phyloP scores from a whole-genome alignment of 148 eudicot species.

The Gaultheria prostrata region DNA sequence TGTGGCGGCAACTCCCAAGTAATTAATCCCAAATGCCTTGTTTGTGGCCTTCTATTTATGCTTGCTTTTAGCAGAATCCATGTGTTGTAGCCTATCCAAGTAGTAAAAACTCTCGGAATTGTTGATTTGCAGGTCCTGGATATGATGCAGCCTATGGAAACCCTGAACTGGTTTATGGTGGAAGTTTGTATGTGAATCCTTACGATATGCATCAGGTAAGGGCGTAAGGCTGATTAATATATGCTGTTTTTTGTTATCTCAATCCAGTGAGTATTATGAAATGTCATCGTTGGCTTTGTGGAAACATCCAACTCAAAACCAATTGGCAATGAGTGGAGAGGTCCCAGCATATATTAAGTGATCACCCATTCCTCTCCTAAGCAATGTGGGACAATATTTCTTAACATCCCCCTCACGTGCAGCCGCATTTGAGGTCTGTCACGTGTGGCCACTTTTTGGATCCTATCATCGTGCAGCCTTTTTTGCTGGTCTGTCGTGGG shows the following conservation, averaged over 20 bases:
- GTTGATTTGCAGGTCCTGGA: slow-evolving; percentile 39
- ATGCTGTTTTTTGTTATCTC: not conserved
- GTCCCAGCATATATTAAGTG: too few relatives aligned
- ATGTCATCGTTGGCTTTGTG: not conserved
- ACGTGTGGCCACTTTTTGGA: too few relatives aligned
- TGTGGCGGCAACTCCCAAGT: slow-evolving; percentile 55
- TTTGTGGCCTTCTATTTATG: slow-evolving; percentile 2
- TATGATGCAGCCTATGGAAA: slow-evolving; percentile 39
- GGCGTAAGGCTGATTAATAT: not conserved
- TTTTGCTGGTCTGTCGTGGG: too few relatives aligned
- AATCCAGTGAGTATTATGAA: not conserved
- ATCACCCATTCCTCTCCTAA: too few relatives aligned
- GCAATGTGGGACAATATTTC: too few relatives aligned
- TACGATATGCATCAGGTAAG: slow-evolving; percentile 65
- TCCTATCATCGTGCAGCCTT: too few relatives aligned
- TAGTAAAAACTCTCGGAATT: not conserved
- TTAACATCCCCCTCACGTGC: too few relatives aligned
- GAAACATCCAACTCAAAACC: too few relatives aligned
- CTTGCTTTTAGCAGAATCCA: not conserved
- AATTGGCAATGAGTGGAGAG: too few relatives aligned
- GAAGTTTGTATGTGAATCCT: slow-evolving; percentile 36
- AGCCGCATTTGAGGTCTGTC: too few relatives aligned
- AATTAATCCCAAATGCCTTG: slow-evolving; percentile 9
- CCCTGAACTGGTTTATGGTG: slow-evolving; percentile 38
- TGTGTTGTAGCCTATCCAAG: not conserved